These are phyloP conservation scores for Favolaschia claudopus DNA, from an alignment of 768 basidiomycete genomes.

Conservation along the genomic window DNA sequence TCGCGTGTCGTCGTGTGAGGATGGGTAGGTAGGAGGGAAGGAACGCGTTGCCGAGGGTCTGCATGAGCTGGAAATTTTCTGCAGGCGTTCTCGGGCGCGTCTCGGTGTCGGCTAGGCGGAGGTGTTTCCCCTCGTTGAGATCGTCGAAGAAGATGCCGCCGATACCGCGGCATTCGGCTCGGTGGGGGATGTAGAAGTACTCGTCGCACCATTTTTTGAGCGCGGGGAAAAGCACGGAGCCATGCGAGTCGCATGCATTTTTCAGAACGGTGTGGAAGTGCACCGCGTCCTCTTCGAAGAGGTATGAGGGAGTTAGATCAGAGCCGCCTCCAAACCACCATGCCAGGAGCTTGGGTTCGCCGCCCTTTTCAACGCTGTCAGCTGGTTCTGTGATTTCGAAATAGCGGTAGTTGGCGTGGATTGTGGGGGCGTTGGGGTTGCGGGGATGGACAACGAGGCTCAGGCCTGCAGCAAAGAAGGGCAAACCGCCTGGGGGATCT, in stretches of 20 bases:
- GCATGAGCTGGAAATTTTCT: constrained; percentile 80
- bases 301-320: constrained; percentile 93
- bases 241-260: constrained; percentile 77
- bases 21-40: constrained; percentile 92
- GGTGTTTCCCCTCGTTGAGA: constrained; percentile 70
- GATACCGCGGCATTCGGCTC: constrained; percentile 84
- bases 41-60: constrained; percentile 79
- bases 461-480: constrained; percentile 93
- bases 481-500: constrained; percentile 63
- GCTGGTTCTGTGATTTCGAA: constrained; percentile 84
- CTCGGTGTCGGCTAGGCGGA: constrained; percentile 55
- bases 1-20: constrained; percentile 61
- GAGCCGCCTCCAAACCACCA: constrained; percentile 99
- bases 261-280: constrained; percentile 89
- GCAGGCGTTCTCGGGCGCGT: constrained; percentile 63
- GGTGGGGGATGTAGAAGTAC: constrained; percentile 94
- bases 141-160: constrained; percentile 99
- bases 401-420: constrained; percentile 97
- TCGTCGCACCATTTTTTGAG: constrained; percentile 99
- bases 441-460: constrained; percentile 94
- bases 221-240: constrained; percentile 68
- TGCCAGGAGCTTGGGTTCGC: constrained; percentile 67
- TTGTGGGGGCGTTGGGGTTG: constrained; percentile 93
- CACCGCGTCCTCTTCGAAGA: constrained; percentile 83
- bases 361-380: constrained; percentile 32